Evolutionary conservation across 768 basidiomycete species (phyloP), one percentile per base, ranked within the genome.

Genomic region (Lactarius akahatsu): DNA sequence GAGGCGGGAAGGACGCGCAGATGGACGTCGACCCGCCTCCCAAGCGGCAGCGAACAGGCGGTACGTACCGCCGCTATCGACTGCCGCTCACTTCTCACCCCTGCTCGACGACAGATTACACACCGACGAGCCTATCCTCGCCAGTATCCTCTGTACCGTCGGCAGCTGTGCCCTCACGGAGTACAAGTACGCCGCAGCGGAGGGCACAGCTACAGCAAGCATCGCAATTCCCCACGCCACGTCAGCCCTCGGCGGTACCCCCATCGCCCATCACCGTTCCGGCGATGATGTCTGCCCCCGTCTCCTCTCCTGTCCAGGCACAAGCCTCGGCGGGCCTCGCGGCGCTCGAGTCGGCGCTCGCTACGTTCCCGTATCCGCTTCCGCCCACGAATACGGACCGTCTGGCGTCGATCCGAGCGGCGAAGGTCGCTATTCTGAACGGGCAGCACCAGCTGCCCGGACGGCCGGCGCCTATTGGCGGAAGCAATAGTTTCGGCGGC

Each of bases 21-120:
- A 62, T 62, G 65, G 65, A 66, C 23, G 28, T 66, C 11, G 65
- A 62, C 56, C 65, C 61, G 9, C 65, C 65, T 15, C 16, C 65
- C 2, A 66, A 66, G 23, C 65, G 65, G 11, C 65, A 57, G 23
- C 36, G 61, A 41, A 66, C 60, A 15, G 60, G 34, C 10, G 60
- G 65, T 18, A 43, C 43, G 36, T 32, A 5, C 40, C 16, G 1
- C 1, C 45, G 4, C 2, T 23, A 10, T 47, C 9, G n/a, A 5
- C 3, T 23, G 2, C 23, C 13, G 0, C 47, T 23, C 47, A 2
- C n/a, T 23, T 38, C n/a, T 40, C 40, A 40, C 4, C n/a, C n/a
- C 4, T 23, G 9, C 47, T 47, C n/a, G 23, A 13, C n/a, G 45
- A 50, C 23, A 50, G 47, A 50, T 26, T 50, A 50, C 13, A 50